Evolutionary conservation across 1,284 basidiomycete species (phyloP).

Genomic region (Vanrija humicola): DNA sequence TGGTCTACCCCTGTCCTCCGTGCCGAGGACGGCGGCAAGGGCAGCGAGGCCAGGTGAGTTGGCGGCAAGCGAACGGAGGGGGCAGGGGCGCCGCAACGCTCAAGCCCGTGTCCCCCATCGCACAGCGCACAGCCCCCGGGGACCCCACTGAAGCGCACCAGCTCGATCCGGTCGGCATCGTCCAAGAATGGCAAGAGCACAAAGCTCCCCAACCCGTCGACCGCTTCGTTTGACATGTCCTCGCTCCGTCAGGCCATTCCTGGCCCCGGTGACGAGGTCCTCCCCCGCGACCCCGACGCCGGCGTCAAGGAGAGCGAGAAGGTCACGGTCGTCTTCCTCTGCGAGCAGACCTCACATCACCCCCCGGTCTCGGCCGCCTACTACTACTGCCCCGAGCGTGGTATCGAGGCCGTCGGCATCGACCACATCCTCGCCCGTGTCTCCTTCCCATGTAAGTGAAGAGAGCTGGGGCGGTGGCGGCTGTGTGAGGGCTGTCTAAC

Average conservation of each 20-base stretch:
- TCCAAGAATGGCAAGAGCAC: slow-evolving; percentile 14
- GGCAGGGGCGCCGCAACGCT: background rate
- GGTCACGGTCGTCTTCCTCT: slow-evolving; percentile 66
- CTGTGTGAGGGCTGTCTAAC: background rate
- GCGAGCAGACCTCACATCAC: slow-evolving; percentile 91
- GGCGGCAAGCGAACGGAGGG: too few relatives aligned
- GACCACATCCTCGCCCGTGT: slow-evolving; percentile 93
- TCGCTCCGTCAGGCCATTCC: slow-evolving; percentile 26
- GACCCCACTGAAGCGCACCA: background rate
- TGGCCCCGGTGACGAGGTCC: slow-evolving; percentile 44
- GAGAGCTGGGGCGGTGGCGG: background rate
- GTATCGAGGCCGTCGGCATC: slow-evolving; percentile 65
- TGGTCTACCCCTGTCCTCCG: slow-evolving; percentile 44
- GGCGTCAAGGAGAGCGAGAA: slow-evolving; percentile 50
- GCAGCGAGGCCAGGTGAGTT: slow-evolving; percentile 1
- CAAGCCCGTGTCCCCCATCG: background rate
- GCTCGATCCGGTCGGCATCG: slow-evolving; percentile 35
- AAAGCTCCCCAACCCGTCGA: background rate
- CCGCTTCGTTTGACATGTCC: slow-evolving; percentile 15
- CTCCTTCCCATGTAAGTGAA: slow-evolving; percentile 62
- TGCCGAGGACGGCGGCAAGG: slow-evolving; percentile 39
- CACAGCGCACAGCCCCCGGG: background rate
- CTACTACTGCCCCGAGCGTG: slow-evolving; percentile 68
- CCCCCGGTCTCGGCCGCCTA: slow-evolving; percentile 89
- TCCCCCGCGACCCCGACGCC: slow-evolving; percentile 45